Evolutionary conservation across 2,329 filamentous ascomycete species (phyloP).

Genomic region (Cytospora piceae): DNA sequence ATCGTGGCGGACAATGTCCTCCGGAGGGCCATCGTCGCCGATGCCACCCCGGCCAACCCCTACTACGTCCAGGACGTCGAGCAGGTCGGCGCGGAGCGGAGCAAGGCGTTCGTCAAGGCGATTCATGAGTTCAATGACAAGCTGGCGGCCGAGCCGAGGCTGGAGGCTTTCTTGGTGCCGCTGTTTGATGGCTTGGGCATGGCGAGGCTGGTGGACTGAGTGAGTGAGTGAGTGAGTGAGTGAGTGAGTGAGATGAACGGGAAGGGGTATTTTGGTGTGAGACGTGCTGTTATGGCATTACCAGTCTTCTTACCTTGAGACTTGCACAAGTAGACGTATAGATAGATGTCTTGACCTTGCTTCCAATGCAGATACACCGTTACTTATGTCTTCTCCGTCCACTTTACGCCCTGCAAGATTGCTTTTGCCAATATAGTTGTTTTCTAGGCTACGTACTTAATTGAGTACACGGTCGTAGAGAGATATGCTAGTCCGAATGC

Average conservation of each 20-base stretch:
- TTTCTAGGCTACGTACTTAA: background rate
- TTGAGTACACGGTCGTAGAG: background rate
- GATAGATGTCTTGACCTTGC: too few species aligned
- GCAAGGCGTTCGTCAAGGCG: slow-evolving; percentile 15
- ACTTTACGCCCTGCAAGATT: background rate
- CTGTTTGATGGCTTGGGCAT: slow-evolving; percentile 45
- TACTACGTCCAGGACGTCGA: slow-evolving; percentile 20
- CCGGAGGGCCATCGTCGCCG: slow-evolving; percentile 52
- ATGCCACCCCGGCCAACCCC: slow-evolving; percentile 41
- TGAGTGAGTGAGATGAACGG: too few species aligned
- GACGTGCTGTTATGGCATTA: too few species aligned
- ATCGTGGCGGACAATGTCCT: slow-evolving; percentile 61
- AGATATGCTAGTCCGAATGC: background rate
- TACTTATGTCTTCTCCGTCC: too few species aligned
- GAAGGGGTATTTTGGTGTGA: too few species aligned
- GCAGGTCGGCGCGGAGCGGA: slow-evolving; percentile 17
- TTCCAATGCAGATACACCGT: too few species aligned
- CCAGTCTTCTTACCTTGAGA: too few species aligned
- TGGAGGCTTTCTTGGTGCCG: slow-evolving; percentile 44
- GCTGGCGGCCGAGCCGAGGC: slow-evolving; percentile 36
- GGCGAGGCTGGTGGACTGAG: slow-evolving; percentile 36
- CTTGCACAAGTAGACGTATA: too few species aligned
- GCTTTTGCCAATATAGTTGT: background rate
- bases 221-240: background rate
- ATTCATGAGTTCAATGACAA: slow-evolving; percentile 43